Conservation (phyloP, 371 early-diverging fungal species). For the Mucor sp. region DNA sequence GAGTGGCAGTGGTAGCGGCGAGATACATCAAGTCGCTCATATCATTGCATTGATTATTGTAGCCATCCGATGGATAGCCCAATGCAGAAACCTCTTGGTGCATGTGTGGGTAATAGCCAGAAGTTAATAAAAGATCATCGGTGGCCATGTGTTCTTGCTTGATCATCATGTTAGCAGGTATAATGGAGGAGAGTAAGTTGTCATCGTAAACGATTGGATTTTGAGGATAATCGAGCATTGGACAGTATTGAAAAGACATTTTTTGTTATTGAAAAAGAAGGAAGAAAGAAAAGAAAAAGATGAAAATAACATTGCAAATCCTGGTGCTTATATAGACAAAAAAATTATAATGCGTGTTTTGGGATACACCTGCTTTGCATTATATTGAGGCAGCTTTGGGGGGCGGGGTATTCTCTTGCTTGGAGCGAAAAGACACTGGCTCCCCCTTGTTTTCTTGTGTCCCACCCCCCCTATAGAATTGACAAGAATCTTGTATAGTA, state of each 20-base stretch:
- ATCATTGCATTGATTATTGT: background rate
- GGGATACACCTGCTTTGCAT: background rate
- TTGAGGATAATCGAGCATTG: background rate
- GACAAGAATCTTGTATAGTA: constrained; percentile 1
- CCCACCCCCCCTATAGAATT: constrained; percentile 1
- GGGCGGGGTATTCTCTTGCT: background rate
- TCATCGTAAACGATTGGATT: background rate
- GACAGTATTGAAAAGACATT: background rate
- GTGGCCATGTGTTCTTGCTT: background rate
- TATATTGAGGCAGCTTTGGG: background rate
- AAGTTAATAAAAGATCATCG: background rate
- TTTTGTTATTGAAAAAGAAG: background rate
- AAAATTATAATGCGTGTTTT: background rate
- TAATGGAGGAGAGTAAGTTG: background rate
- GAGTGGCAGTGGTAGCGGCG: background rate
- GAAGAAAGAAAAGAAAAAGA: background rate
- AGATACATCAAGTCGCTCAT: background rate
- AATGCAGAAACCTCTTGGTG: background rate
- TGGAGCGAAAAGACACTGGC: background rate
- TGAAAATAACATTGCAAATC: background rate
- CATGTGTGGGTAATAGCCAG: background rate
- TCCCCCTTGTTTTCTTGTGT: background rate
- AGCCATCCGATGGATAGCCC: background rate
- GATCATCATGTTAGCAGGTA: background rate
- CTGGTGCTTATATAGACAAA: background rate